Evolutionary conservation across 495 filamentous ascomycete genomes (phyloP), one percentile per base, ranked within the genome.

Genomic region (Neurospora sp.): DNA sequence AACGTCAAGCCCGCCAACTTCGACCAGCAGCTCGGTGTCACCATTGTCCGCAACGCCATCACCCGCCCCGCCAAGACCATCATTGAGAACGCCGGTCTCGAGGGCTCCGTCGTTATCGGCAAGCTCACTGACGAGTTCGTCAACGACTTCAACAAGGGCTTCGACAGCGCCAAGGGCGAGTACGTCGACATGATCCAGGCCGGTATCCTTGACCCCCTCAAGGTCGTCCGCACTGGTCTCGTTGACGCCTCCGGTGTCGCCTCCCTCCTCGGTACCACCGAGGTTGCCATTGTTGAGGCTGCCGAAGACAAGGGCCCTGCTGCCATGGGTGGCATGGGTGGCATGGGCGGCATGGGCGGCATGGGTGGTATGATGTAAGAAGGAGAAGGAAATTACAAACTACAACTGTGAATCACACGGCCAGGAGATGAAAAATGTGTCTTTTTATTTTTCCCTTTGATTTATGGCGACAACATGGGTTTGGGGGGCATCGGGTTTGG

Each of bases 181-280:
- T 98, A 97, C 84, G 93, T 98, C 76, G 94, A 99, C 86, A 98
- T 99, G 96, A 97, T 99, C 82, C 82, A 89, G 75, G 88, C 92
- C 73, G 96, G 96, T 91, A 98, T 99, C 82, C 91, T 99, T 77
- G 96, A 99, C 80, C 96, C 96, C 68, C 90, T 99, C 88, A 99
- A 99, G 92, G 96, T 99, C 75, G 96, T 99, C 79, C 93, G 96
- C 76, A 99, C 95, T 74, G 93, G 92, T 71, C 89, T 99, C 42
- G 88, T 94, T 79, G 96, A 99, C 82, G 96, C 96, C 79, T 93
- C 91, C 82, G 96, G 96, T 86, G 96, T 99, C 77, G 95, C 96
- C 53, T 98, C 94, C 70, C 89, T 99, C 72, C 92, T 99, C 75
- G 96, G 96, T 83, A 99, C 96, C 77, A 99, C 96, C 75, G 96